These are phyloP conservation scores for Aspergillus nanangensis DNA, from an alignment of 495 filamentous ascomycete genomes.

Conservation along the genomic window DNA sequence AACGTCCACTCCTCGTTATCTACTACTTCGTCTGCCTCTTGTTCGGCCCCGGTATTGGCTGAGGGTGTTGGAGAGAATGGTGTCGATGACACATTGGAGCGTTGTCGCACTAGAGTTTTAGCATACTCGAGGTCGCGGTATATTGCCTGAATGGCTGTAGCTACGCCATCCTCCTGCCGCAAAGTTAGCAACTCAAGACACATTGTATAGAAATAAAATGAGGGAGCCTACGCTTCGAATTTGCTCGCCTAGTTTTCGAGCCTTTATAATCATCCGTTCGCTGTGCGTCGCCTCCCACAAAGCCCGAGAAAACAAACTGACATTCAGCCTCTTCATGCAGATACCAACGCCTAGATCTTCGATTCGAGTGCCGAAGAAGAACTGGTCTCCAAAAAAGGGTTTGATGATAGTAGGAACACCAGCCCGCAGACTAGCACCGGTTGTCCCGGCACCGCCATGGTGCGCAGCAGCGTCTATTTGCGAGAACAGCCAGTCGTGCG, in stretches of 20 bases:
- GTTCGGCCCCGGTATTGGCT: constrained; percentile 27
- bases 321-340: constrained; percentile 83
- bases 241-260: constrained; percentile 71
- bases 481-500: constrained; percentile 94
- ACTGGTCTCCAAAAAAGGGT: constrained; percentile 97
- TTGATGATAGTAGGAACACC: constrained; percentile 93
- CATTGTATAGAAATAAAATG: too few relatives aligned
- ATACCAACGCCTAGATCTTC: constrained; percentile 92
- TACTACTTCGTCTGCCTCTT: constrained; percentile 38
- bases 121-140: constrained; percentile 97
- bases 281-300: constrained; percentile 90
- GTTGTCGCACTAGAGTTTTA: constrained; percentile 73
- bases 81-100: constrained; percentile 36
- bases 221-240: constrained; percentile 86
- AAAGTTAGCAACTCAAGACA: too few relatives aligned
- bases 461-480: constrained; percentile 94
- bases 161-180: constrained; percentile 79
- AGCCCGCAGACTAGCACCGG: constrained; percentile 86
- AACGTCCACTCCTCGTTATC: constrained; percentile 69
- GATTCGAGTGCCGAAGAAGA: constrained; percentile 86
- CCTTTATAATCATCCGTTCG: constrained; percentile 85
- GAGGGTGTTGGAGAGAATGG: constrained; percentile 37
- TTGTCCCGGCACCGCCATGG: constrained; percentile 93
- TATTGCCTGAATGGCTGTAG: constrained; percentile 82
- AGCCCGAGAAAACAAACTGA: constrained; percentile 72